Percentiles rank a stretch among this genome's conserved stretches.
phyloP scores from a whole-genome alignment of 805 yeast species.

The Metschnikowia koreensis region DNA sequence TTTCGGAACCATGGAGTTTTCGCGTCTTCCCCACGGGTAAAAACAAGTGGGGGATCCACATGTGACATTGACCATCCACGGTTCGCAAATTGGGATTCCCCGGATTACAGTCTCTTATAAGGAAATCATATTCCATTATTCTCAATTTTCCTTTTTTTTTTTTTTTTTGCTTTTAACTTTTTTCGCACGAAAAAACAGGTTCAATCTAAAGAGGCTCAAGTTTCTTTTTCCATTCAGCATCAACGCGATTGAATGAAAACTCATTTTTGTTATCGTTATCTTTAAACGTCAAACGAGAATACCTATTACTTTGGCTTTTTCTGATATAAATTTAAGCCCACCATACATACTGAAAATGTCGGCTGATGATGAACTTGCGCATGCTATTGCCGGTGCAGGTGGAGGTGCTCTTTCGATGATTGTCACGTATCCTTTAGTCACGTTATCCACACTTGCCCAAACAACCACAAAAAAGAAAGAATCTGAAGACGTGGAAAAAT shows the following conservation, averaged over 20 bases:
- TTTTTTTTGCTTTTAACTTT: no score
- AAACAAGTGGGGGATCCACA: not conserved
- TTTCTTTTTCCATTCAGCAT: no score
- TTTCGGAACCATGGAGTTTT: not conserved
- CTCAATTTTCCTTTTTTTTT: no score
- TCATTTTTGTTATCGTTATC: no score
- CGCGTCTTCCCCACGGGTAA: constrained; percentile 3
- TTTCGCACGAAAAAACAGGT: no score
- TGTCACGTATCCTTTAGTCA: constrained; percentile 85
- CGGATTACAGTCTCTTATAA: no score
- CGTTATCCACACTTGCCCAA: constrained; percentile 85
- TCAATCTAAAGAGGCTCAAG: not conserved
- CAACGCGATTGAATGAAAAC: no score
- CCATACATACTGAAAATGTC: constrained; percentile 4
- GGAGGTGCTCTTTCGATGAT: constrained; percentile 89
- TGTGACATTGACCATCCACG: constrained; percentile 4
- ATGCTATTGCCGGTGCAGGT: constrained; percentile 92
- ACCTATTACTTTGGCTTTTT: not conserved
- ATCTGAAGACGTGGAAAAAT: constrained; percentile 10
- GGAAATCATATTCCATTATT: no score
- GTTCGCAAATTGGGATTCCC: not conserved
- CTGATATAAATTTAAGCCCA: not conserved
- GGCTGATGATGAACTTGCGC: constrained; percentile 52
- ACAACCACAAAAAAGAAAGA: constrained; percentile 43
- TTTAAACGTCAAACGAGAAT: not conserved